Conservation (phyloP, 2,329 filamentous ascomycete genomes). For the Whalleya microplaca region DNA sequence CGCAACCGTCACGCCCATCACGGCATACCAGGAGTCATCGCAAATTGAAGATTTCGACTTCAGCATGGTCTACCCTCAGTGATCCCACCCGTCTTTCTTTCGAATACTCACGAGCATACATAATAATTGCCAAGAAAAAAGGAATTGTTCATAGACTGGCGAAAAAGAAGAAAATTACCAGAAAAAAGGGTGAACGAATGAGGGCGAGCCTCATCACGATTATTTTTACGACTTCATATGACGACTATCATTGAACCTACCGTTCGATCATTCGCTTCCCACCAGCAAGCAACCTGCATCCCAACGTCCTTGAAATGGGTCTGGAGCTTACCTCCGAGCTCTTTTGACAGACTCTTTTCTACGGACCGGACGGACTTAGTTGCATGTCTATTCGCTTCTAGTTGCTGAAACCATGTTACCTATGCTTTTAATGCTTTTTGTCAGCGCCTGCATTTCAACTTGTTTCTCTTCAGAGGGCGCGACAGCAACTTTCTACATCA, state of each 20-base stretch:
- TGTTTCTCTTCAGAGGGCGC: neutral
- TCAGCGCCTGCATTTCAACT: neutral
- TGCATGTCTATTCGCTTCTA: neutral
- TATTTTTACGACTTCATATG: neutral
- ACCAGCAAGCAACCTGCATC: neutral
- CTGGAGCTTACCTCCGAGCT: neutral
- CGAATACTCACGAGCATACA: conserved; percentile 1
- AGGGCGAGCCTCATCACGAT: neutral
- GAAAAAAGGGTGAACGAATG: conserved; percentile 2
- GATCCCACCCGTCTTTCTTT: conserved; percentile 9
- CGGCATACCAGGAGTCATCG: conserved; percentile 29
- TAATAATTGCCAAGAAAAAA: conserved; percentile 8
- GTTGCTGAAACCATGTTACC: neutral
- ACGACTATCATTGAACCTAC: neutral
- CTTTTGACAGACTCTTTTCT: neutral
- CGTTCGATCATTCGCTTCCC: neutral
- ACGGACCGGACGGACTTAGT: neutral
- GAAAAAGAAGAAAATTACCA: conserved; percentile 1
- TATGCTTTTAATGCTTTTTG: neutral
- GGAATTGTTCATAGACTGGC: neutral
- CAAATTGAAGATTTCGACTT: conserved; percentile 33
- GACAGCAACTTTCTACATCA: neutral
- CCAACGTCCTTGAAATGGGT: neutral
- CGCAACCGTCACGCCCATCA: conserved; percentile 33
- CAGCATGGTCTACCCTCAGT: conserved; percentile 32